Percentiles rank a stretch among this genome's conserved stretches.
Conservation (phyloP, 2,329 filamentous ascomycete species). For the Verruconis gallopava region DNA sequence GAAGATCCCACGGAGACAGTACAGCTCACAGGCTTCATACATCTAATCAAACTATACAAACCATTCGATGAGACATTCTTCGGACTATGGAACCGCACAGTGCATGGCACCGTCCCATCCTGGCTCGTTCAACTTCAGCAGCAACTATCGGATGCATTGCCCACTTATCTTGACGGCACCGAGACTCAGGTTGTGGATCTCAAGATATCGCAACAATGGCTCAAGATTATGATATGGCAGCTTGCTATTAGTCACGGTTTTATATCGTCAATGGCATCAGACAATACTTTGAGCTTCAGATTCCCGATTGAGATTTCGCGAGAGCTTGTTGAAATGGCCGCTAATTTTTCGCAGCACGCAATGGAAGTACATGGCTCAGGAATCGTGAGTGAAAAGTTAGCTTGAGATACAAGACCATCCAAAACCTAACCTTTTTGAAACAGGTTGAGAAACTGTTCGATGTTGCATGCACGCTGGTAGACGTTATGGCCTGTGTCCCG, state of each 20-base stretch:
- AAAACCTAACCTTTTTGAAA: neutral
- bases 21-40: slow-evolving; percentile 45
- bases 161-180: slow-evolving; percentile 42
- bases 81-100: slow-evolving; percentile 44
- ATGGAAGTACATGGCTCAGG: slow-evolving; percentile 66
- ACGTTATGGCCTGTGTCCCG: slow-evolving; percentile 53
- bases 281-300: slow-evolving; percentile 48
- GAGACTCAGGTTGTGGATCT: slow-evolving; percentile 58
- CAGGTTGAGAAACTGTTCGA: slow-evolving; percentile 72
- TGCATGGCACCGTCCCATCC: slow-evolving; percentile 30
- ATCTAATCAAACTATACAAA: slow-evolving; percentile 47
- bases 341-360: slow-evolving; percentile 56
- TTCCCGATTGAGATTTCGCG: slow-evolving; percentile 50
- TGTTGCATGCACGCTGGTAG: slow-evolving; percentile 57
- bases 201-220: slow-evolving; percentile 57
- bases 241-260: slow-evolving; percentile 53
- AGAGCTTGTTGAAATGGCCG: slow-evolving; percentile 49
- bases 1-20: slow-evolving; percentile 40
- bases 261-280: slow-evolving; percentile 44
- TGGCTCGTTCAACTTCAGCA: slow-evolving; percentile 36
- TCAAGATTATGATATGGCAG: slow-evolving; percentile 60
- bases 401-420: neutral
- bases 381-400: slow-evolving; percentile 45
- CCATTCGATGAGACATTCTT: slow-evolving; percentile 53
- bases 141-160: slow-evolving; percentile 39